Base-by-base conservation (phyloP, 140 eudicot species). In the Erigeron philadelphicus region DNA sequence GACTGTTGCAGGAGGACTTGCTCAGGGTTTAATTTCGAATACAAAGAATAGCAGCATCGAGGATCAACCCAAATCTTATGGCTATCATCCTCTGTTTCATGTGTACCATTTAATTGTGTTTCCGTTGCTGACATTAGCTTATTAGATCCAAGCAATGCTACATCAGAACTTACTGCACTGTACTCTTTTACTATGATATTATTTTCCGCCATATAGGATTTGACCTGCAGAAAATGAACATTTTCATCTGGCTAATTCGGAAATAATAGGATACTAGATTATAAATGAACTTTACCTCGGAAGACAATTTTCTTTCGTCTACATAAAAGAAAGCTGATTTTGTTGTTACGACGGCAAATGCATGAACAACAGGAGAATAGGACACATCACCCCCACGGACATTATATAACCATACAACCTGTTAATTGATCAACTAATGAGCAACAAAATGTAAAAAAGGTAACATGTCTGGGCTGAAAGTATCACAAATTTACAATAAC, bases 351-450 rank as follows among this genome's bases (percentile, higher is more conserved):
- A 93, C 74, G 60, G 95, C 98, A 83, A 74, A 93, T 40, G 98
- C 85, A 79, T 93, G 96, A 70, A 93, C 96, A 78, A 93, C 96
- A 11, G 98, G 98, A 75, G 85, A 84, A 75, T 89, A 89, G 1
- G 96, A 73, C 63, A 93, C 96, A 62, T 93, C 98, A 83, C 75
- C 68, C 12, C 98, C 98, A 55, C 98, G 96, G 13, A 93, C 66
- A 47, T 93, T 93, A 71, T 72, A 93, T 67, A 93, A 72, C 98
- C 98, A 93, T 43, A 93, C 98, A 72, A 93, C 96, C 98, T 93
- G 81, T 53, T 65, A 48, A 58, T 2, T 1, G 9, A 49, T 23
- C 40, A 63, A 35, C 12, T 10, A 6, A 54, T 64, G 13, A 55
- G 62, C 38, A 72, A 61, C 70, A 49, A 61, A 61, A 61, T 35